These are phyloP conservation scores for Fennellomyces sp. DNA, from an alignment of 371 early-diverging fungal species.

Conservation along the genomic window DNA sequence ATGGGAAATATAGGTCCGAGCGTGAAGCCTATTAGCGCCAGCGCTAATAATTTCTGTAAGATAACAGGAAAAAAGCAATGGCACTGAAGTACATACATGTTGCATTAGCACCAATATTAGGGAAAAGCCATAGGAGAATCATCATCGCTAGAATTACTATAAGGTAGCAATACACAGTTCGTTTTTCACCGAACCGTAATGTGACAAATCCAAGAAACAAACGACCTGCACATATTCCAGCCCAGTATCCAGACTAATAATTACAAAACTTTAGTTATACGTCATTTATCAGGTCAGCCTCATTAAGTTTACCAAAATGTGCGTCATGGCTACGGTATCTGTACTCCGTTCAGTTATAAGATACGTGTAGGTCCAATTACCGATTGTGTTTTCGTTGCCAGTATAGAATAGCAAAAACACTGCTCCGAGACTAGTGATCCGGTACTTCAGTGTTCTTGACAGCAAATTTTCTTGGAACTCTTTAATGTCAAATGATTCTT, in stretches of 20 bases:
- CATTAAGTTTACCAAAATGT: too few relatives aligned
- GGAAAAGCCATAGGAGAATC: constrained; percentile 20
- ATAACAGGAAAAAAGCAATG: neutral
- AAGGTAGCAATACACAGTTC: constrained; percentile 25
- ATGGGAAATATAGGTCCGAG: constrained; percentile 34
- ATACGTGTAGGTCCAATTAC: constrained; percentile 30
- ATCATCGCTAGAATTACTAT: constrained; percentile 17
- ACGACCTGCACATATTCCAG: constrained; percentile 28
- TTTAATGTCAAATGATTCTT: constrained; percentile 1
- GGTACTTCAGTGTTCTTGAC: constrained; percentile 6
- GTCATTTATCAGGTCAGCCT: too few relatives aligned
- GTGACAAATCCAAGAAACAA: constrained; percentile 26
- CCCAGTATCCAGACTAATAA: too few relatives aligned
- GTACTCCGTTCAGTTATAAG: constrained; percentile 23
- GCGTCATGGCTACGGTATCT: constrained; percentile 23
- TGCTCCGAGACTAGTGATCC: constrained; percentile 17
- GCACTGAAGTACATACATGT: constrained; percentile 7
- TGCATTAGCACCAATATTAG: constrained; percentile 20
- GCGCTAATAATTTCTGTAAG: too few relatives aligned
- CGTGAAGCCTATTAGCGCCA: constrained; percentile 21
- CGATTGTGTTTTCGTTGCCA: constrained; percentile 30
- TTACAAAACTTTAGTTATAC: too few relatives aligned
- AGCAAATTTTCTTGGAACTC: neutral
- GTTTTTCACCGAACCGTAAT: constrained; percentile 27
- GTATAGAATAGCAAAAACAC: constrained; percentile 28